Conservation (phyloP, 2,329 filamentous ascomycete species). For the Paecilomyces formosus region DNA sequence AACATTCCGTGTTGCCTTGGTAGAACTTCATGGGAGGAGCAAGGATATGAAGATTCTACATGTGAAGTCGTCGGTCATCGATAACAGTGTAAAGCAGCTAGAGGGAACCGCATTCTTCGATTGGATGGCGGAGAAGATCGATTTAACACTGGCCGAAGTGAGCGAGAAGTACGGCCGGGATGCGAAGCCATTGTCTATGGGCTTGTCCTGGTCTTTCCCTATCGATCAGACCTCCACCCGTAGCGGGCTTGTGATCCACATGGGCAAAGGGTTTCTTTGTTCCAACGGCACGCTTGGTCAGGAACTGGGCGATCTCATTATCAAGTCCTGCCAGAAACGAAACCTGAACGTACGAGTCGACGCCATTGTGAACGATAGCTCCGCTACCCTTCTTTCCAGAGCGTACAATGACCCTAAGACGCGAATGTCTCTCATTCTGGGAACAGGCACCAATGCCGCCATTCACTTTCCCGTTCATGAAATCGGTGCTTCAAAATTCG, state of each 20-base stretch:
- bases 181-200: conserved; percentile 45
- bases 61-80: conserved; percentile 50
- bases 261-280: conserved; percentile 60
- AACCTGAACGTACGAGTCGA: conserved; percentile 52
- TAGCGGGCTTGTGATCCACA: conserved; percentile 50
- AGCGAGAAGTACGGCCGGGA: conserved; percentile 32
- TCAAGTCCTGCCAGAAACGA: conserved; percentile 48
- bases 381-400: conserved; percentile 54
- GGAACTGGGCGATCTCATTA: conserved; percentile 54
- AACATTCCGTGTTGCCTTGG: conserved; percentile 55
- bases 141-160: conserved; percentile 42
- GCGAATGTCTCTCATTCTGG: conserved; percentile 56
- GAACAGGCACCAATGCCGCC: conserved; percentile 59
- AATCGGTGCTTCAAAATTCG: conserved; percentile 51
- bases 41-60: conserved; percentile 48
- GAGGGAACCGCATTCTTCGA: conserved; percentile 55
- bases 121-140: conserved; percentile 58
- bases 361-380: conserved; percentile 58
- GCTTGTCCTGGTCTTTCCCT: conserved; percentile 60
- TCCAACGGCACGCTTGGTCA: conserved; percentile 52
- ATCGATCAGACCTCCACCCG: conserved; percentile 56
- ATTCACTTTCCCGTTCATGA: conserved; percentile 51
- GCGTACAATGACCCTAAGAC: conserved; percentile 55
- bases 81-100: conserved; percentile 48
- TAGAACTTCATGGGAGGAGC: conserved; percentile 46